Base-by-base conservation (phyloP, 2,329 filamentous ascomycete species). In the Lizonia empirigonia region DNA sequence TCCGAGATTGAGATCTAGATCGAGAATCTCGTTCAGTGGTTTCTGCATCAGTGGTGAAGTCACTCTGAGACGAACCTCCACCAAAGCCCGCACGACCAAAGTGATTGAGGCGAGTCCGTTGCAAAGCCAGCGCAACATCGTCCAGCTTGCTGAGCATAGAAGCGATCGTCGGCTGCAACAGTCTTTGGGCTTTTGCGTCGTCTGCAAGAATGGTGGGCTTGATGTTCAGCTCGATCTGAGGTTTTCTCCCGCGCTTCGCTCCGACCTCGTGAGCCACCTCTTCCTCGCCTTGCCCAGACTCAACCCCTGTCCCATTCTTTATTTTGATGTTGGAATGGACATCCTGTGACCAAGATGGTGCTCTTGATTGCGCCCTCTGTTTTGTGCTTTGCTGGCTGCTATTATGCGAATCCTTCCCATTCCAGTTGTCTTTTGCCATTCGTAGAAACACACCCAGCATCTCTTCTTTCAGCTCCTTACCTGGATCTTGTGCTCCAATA, bases 91-190 rank as follows among this genome's bases (percentile, higher is more conserved):
- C 53, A 27, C 50, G 53, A 2, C 60, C 61, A 34, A 62, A 59
- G 42, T 81, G 82, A 2, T 84, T 80, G 34, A 82, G 75, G 29
- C 87, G 82, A 1, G 83, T 80, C 51, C 86, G 83, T 66, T 92
- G 90, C 12, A 97, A 78, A 3, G 86, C 83, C 23, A 80, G 77
- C 5, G 96, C 80, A 0, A 93, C 79, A 5, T 77, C 71, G 61
- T 97, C 90, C 1, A 96, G 68, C 27, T 85, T 83, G 1, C 79
- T 74, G 7, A 96, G 77, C 13, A 92, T 81, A 58, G 90, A 86
- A n/a, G 86, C 80, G 9, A 89, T 80, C 0, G 84, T 80, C 0
- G 91, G 90, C 0, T 81, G 80, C 13, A 96, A 76, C 5, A 95
- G 76, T 1, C 73, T 69, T 51, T 81, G 77, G 0, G 90, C 89